Conservation (phyloP, 805 yeast genomes). For the Kodamaea kakaduensis region DNA sequence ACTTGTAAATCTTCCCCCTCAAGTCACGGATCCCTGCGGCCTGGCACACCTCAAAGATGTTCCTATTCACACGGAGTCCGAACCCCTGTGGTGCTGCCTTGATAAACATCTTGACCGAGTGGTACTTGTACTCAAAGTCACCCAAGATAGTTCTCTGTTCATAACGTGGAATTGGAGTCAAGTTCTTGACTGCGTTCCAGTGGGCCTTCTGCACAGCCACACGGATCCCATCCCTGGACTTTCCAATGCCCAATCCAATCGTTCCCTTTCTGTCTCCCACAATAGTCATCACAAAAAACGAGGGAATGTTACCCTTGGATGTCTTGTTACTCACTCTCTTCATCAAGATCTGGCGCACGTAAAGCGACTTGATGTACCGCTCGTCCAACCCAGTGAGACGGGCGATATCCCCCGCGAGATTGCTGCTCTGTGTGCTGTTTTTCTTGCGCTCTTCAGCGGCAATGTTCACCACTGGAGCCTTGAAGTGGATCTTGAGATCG, state of each 20-base stretch:
- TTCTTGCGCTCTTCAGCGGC: slow-evolving; percentile 14
- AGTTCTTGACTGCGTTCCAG: slow-evolving; percentile 89
- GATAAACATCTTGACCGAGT: slow-evolving; percentile 77
- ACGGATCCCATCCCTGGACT: slow-evolving; percentile 71
- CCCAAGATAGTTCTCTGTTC: slow-evolving; percentile 91
- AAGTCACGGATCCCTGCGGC: slow-evolving; percentile 93
- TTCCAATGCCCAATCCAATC: slow-evolving; percentile 94
- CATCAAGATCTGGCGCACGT: slow-evolving; percentile 62
- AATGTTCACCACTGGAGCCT: slow-evolving; percentile 16
- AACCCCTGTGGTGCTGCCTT: slow-evolving; percentile 90
- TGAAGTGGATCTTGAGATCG: slow-evolving; percentile 36
- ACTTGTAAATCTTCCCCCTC: slow-evolving; percentile 85
- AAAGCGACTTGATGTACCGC: slow-evolving; percentile 55
- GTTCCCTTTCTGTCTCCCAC: slow-evolving; percentile 93
- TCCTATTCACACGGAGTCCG: slow-evolving; percentile 88
- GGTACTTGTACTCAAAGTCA: slow-evolving; percentile 75
- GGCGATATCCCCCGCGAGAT: slow-evolving; percentile 54
- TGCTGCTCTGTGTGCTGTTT: slow-evolving; percentile 17
- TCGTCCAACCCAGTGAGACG: slow-evolving; percentile 64
- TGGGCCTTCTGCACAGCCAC: slow-evolving; percentile 79
- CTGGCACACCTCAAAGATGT: slow-evolving; percentile 85
- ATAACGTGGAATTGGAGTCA: slow-evolving; percentile 76
- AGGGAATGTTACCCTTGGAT: slow-evolving; percentile 82
- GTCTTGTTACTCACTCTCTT: slow-evolving; percentile 90
- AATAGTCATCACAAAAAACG: slow-evolving; percentile 77